These are phyloP conservation scores for Paramyrothecium roridum DNA, from an alignment of 2,329 filamentous ascomycete species.

Conservation along the genomic window DNA sequence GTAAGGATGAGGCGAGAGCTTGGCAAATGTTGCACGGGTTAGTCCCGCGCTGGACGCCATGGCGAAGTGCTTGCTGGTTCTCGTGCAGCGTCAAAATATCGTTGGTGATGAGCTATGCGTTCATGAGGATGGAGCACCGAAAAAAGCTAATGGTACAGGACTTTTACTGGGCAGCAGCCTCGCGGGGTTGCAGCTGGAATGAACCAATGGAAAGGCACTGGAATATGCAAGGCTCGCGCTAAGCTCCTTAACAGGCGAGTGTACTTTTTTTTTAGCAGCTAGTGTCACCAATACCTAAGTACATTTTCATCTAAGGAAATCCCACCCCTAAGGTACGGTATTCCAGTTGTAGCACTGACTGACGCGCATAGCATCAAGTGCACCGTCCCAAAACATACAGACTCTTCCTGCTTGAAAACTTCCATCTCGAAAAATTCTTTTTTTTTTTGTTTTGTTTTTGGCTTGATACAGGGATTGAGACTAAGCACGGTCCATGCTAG, in stretches of 20 bases:
- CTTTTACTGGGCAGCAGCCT: not conserved
- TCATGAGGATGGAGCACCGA: not conserved
- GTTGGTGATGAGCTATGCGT: no score
- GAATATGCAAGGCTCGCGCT: not conserved
- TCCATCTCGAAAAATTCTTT: no score
- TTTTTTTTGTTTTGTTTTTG: no score
- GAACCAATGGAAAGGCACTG: not conserved
- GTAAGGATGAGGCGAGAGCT: slow-evolving; percentile 84
- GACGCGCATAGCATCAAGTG: no score
- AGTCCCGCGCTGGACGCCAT: slow-evolving; percentile 37
- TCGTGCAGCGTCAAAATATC: no score
- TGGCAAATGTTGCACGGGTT: slow-evolving; percentile 73
- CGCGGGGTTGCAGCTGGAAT: not conserved
- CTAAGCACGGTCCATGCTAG: no score
- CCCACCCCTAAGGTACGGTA: no score
- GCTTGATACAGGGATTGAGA: no score
- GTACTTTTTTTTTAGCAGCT: not conserved
- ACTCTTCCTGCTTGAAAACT: no score
- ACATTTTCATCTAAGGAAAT: no score
- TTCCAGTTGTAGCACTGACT: no score
- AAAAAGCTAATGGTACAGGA: not conserved
- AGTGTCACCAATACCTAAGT: not conserved
- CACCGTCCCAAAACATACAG: no score
- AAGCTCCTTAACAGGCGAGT: not conserved
- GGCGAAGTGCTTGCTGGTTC: not conserved